Percentiles rank a stretch among this genome's conserved stretches.
These are phyloP conservation scores for Trichophyton mentagrophytes DNA, from an alignment of 2,329 filamentous ascomycete species.

Conservation along the genomic window DNA sequence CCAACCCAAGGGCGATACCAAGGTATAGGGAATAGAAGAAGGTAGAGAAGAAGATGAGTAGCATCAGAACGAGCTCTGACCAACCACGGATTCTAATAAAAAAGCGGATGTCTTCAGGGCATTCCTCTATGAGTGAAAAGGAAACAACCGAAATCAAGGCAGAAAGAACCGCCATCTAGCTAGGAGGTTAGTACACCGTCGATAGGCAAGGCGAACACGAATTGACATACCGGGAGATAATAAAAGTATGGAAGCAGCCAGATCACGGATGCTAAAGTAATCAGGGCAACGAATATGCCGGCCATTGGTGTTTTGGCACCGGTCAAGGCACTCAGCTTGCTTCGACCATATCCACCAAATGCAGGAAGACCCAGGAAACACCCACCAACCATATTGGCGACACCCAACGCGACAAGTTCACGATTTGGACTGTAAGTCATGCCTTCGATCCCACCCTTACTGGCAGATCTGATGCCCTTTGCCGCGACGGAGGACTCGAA, in stretches of 20 bases:
- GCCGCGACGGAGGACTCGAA: constrained; percentile 96
- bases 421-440: constrained; percentile 82
- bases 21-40: constrained; percentile 91
- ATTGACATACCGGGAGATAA: constrained; percentile 68
- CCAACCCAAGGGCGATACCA: constrained; percentile 87
- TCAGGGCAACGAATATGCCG: constrained; percentile 70
- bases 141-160: constrained; percentile 93
- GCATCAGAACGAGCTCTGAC: constrained; percentile 76
- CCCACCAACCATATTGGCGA: constrained; percentile 80
- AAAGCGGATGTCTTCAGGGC: constrained; percentile 81
- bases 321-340: constrained; percentile 87
- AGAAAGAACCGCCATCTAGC: constrained; percentile 78
- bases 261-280: constrained; percentile 67
- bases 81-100: constrained; percentile 77
- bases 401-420: constrained; percentile 80
- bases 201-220: background rate
- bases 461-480: constrained; percentile 61
- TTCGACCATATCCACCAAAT: constrained; percentile 91
- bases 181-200: background rate
- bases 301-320: constrained; percentile 90
- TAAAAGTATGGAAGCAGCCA: constrained; percentile 86
- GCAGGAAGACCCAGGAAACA: constrained; percentile 87
- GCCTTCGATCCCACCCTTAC: constrained; percentile 56
- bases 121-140: constrained; percentile 88
- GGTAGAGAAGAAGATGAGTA: constrained; percentile 77